Conservation (phyloP, 805 yeast genomes). For the Ogataea angusta region DNA sequence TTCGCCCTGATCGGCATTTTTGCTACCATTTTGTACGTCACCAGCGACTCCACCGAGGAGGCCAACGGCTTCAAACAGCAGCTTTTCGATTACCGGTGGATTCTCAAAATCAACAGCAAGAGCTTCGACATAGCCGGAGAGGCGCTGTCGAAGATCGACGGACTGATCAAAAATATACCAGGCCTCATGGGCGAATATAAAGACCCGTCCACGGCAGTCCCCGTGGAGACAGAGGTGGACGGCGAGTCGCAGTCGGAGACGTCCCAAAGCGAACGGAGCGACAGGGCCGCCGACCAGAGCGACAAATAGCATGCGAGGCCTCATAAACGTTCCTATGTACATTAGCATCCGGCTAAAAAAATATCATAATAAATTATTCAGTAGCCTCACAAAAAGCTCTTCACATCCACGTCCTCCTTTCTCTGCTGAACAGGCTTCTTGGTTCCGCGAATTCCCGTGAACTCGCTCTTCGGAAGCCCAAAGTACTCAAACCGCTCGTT, state of each 20-base stretch:
- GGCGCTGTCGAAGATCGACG: conserved; percentile 69
- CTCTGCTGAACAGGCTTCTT: neutral
- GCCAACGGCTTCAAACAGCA: conserved; percentile 61
- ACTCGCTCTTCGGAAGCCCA: conserved; percentile 23
- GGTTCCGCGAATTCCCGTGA: conserved; percentile 14
- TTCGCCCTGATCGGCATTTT: conserved; percentile 83
- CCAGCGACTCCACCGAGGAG: conserved; percentile 62
- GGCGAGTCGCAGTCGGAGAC: conserved; percentile 6
- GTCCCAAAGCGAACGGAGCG: conserved; percentile 2
- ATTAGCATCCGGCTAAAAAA: conserved; percentile 2
- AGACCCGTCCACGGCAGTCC: conserved; percentile 8
- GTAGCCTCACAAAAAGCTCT: conserved; percentile 1
- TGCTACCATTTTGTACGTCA: conserved; percentile 75
- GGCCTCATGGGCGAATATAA: conserved; percentile 44
- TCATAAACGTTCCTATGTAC: conserved; percentile 1
- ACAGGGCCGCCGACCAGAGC: neutral
- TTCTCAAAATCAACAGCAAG: conserved; percentile 67
- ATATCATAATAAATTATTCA: too few species aligned
- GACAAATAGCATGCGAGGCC: neutral
- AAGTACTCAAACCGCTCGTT: conserved; percentile 40
- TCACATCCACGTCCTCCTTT: conserved; percentile 1
- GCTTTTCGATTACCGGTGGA: conserved; percentile 73
- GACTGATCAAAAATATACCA: conserved; percentile 72
- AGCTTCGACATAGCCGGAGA: conserved; percentile 76
- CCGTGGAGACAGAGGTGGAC: conserved; percentile 1